Conservation (phyloP, 1,284 basidiomycete genomes). For the Apiotrichum veenhuisii region DNA sequence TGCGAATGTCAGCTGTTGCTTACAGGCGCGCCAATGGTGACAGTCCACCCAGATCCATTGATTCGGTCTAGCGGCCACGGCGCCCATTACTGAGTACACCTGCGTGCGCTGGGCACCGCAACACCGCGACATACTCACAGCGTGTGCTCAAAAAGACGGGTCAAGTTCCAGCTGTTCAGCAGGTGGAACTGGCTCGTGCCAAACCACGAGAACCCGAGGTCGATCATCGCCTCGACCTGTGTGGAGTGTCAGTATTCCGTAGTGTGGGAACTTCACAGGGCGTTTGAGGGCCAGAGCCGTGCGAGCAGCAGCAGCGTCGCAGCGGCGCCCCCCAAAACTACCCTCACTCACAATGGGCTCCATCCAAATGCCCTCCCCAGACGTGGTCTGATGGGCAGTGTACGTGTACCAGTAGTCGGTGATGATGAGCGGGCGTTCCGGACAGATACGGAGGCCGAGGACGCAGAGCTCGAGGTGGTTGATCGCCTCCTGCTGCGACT, state of each 20-base stretch:
- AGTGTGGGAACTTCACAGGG: too few species aligned
- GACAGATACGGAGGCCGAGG: constrained; percentile 25
- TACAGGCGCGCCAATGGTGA: too few species aligned
- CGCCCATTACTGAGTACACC: too few species aligned
- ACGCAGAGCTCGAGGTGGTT: constrained; percentile 28
- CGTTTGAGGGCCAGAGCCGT: too few species aligned
- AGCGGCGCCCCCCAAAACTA: background rate
- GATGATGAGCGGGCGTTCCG: constrained; percentile 33
- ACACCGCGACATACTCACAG: too few species aligned
- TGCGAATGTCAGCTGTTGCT: background rate
- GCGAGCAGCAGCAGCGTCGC: too few species aligned
- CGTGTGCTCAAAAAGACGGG: background rate
- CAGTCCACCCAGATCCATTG: too few species aligned
- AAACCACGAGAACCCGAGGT: background rate
- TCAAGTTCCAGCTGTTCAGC: constrained; percentile 3
- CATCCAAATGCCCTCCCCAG: constrained; percentile 39
- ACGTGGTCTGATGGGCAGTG: constrained; percentile 12
- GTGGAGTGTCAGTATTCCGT: background rate
- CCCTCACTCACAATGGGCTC: constrained; percentile 22
- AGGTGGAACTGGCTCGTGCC: background rate
- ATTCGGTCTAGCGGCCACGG: too few species aligned
- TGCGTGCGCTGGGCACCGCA: too few species aligned
- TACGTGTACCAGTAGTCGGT: constrained; percentile 37
- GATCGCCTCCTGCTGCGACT: constrained; percentile 14
- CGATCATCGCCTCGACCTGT: background rate